Evolutionary conservation across 2,329 filamentous ascomycete species (phyloP), one percentile per base, ranked within the genome.

Genomic region (Fusarium foetens): DNA sequence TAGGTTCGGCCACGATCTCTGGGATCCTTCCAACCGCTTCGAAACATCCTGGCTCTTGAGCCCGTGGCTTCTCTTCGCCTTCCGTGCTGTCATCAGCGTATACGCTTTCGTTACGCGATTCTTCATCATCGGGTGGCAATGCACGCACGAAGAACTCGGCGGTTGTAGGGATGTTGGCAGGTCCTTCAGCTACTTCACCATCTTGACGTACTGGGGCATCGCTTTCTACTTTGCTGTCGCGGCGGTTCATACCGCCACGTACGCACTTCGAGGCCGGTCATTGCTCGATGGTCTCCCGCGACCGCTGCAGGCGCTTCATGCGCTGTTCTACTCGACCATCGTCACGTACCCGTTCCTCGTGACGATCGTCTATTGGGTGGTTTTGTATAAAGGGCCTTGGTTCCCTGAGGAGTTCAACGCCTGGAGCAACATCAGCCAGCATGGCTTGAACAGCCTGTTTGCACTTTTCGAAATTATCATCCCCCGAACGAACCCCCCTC

Each of bases 111-210:
- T 86, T 29, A 89, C 90, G 17, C 86, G 92, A 64, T 86, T 96
- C 83, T 89, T 91, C 84, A 88, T 89, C 78, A 89, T 94, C 78
- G 90, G 85, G 68, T 93, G 88, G 86, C 83, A 88, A 67, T 90
- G 90, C 77, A 82, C 85, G n/a, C 85, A 89, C 78, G 79, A 81
- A 38, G 57, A 69, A 3, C 73, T 78, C 16, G 83, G 83, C 67
- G 83, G 86, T 53, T 86, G 86, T 78, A 71, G 78, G 38, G 78
- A 76, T 3, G 87, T 88, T 31, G 83, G 84, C 58, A 81, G 84
- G 49, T 87, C 86, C 49, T 96, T 97, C 84, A 93, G 91, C 76
- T 97, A 90, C 85, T 97, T 97, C 84, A 97, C 94, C 33, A 86
- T 91, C 77, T 84, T 96, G 65, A 93, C 92, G 14, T 96, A 92